Conservation (phyloP, 2,329 filamentous ascomycete species). For the Nemania serpens region DNA sequence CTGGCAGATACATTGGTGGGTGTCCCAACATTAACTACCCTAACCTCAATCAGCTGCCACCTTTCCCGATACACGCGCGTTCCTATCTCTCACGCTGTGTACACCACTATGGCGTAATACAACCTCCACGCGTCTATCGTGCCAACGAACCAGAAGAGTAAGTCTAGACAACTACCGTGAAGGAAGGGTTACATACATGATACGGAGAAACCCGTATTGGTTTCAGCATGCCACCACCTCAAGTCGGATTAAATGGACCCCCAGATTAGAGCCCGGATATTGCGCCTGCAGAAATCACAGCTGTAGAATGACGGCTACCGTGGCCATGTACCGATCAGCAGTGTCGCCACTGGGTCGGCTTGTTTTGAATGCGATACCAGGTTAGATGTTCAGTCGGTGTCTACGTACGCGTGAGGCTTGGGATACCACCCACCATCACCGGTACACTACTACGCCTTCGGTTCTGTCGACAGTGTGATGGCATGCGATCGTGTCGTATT, state of each 20-base stretch:
- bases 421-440: conserved; percentile 11
- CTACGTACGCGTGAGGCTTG: conserved; percentile 10
- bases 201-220: conserved; percentile 12
- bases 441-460: neutral
- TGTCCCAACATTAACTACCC: neutral
- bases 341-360: neutral
- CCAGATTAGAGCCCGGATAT: conserved; percentile 11
- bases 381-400: neutral
- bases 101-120: neutral
- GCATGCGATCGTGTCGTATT: conserved; percentile 15
- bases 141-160: neutral
- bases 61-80: neutral
- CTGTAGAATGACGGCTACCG: no score
- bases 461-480: neutral
- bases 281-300: neutral
- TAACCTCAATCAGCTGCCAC: neutral
- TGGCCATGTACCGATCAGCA: no score
- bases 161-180: conserved; percentile 10
- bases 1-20: neutral
- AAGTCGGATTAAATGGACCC: neutral
- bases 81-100: neutral
- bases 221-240: conserved; percentile 5
- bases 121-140: neutral
- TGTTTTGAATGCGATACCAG: conserved; percentile 1
- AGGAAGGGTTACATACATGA: conserved; percentile 9